phyloP scores from a whole-genome alignment of 2,329 filamentous ascomycete genomes.

The Colletotrichum incanum region DNA sequence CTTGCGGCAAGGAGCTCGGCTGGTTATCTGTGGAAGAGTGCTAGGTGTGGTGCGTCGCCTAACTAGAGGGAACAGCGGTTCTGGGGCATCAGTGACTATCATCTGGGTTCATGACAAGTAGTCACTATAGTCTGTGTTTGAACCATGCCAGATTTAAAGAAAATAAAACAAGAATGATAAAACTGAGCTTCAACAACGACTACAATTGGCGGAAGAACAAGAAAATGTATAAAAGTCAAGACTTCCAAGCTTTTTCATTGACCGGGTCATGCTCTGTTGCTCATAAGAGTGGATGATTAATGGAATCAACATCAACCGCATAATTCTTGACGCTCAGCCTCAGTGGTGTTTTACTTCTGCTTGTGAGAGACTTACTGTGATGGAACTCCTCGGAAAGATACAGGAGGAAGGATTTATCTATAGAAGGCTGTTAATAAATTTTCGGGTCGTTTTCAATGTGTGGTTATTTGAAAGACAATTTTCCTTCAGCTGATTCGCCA shows the following conservation, averaged over 20 bases:
- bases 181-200: neutral
- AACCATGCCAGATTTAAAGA: neutral
- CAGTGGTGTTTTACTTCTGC: too few relatives aligned
- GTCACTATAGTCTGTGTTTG: neutral
- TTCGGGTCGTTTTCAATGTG: neutral
- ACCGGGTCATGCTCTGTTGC: neutral
- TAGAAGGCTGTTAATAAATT: neutral
- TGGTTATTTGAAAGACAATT: neutral
- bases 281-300: neutral
- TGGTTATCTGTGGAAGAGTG: conserved; percentile 28
- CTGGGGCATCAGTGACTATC: too few relatives aligned
- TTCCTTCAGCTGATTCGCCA: neutral
- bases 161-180: too few relatives aligned
- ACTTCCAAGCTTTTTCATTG: neutral
- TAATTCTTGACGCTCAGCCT: too few relatives aligned
- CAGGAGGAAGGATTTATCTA: neutral
- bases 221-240: neutral
- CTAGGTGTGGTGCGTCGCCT: conserved; percentile 1
- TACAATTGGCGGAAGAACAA: neutral
- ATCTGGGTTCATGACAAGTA: too few relatives aligned
- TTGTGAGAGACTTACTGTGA: neutral
- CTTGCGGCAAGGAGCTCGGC: conserved; percentile 17
- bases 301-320: neutral
- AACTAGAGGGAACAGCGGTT: neutral
- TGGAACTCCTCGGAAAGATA: neutral